Evolutionary conservation across 306 rosid genomes (phyloP).

Genomic region (Sphenostylis stenocarpa): DNA sequence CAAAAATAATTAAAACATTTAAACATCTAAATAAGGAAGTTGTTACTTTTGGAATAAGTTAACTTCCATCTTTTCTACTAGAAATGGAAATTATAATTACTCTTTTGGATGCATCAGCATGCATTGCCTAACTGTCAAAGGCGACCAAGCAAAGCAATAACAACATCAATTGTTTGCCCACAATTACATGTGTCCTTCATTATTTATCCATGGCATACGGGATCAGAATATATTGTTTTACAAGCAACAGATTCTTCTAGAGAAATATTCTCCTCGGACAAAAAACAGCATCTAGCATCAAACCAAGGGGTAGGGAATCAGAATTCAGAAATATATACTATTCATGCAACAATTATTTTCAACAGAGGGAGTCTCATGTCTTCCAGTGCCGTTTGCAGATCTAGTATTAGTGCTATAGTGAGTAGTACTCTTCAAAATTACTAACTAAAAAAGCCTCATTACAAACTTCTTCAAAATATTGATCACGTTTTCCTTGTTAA

Average conservation of each 20-base stretch:
- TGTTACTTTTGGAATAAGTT: not conserved
- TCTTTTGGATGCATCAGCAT: conserved; percentile 6
- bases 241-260: conserved; percentile 23
- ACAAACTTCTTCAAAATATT: conserved; percentile 3
- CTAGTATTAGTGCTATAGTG: not conserved
- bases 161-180: conserved; percentile 5
- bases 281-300: not conserved
- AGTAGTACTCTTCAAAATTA: conserved; percentile 1
- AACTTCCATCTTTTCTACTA: not conserved
- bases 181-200: not conserved
- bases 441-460: conserved; percentile 9
- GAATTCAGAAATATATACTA: not conserved
- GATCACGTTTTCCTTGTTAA: conserved; percentile 10
- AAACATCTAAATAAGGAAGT: conserved; percentile 29
- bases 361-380: not conserved
- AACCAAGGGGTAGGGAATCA: not conserved
- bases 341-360: not conserved
- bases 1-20: not conserved
- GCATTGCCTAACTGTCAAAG: not conserved
- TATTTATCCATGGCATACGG: not conserved
- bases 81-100: not conserved
- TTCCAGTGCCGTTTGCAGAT: not conserved
- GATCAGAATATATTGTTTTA: conserved; percentile 14
- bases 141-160: conserved; percentile 19
- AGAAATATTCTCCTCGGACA: conserved; percentile 1